phyloP scores from a whole-genome alignment of 1,284 basidiomycete species.

The Apiotrichum brassicae region DNA sequence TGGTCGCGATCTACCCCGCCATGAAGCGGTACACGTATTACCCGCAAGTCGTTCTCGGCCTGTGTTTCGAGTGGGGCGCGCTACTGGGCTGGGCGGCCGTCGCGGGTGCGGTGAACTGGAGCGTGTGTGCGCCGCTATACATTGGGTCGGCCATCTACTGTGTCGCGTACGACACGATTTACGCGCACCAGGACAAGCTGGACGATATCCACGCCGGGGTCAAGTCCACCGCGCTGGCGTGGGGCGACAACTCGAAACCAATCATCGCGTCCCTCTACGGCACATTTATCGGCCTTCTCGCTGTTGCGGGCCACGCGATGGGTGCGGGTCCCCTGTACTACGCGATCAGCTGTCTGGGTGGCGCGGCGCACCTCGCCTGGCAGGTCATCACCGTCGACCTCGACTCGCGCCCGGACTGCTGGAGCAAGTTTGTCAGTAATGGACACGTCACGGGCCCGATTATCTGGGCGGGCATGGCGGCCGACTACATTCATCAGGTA shows the following conservation, averaged over 20 bases:
- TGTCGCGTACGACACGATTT: slow-evolving; percentile 94
- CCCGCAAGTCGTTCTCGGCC: slow-evolving; percentile 88
- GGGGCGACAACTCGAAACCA: slow-evolving; percentile 68
- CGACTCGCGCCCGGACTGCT: slow-evolving; percentile 74
- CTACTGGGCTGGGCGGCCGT: slow-evolving; percentile 95
- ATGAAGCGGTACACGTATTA: slow-evolving; percentile 98
- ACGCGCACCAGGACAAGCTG: slow-evolving; percentile 92
- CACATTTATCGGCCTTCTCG: slow-evolving; percentile 67
- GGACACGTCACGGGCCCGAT: slow-evolving; percentile 75
- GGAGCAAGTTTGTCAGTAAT: slow-evolving; percentile 83
- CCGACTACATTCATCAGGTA: slow-evolving; percentile 59
- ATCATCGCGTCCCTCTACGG: slow-evolving; percentile 70
- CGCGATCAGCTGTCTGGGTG: slow-evolving; percentile 61
- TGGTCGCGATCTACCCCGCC: slow-evolving; percentile 86
- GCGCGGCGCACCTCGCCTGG: slow-evolving; percentile 71
- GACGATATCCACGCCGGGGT: slow-evolving; percentile 88
- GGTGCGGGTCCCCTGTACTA: slow-evolving; percentile 73
- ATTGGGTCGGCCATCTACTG: slow-evolving; percentile 85
- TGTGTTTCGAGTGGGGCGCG: slow-evolving; percentile 97
- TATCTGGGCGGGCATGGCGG: slow-evolving; percentile 75
- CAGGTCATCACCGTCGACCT: slow-evolving; percentile 75
- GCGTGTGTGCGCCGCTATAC: slow-evolving; percentile 79
- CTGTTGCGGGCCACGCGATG: slow-evolving; percentile 72
- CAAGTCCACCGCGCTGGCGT: slow-evolving; percentile 88
- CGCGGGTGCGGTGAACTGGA: slow-evolving; percentile 74